Evolutionary conservation across 1,284 basidiomycete species (phyloP).

Genomic region (Entoloma clypeatum): DNA sequence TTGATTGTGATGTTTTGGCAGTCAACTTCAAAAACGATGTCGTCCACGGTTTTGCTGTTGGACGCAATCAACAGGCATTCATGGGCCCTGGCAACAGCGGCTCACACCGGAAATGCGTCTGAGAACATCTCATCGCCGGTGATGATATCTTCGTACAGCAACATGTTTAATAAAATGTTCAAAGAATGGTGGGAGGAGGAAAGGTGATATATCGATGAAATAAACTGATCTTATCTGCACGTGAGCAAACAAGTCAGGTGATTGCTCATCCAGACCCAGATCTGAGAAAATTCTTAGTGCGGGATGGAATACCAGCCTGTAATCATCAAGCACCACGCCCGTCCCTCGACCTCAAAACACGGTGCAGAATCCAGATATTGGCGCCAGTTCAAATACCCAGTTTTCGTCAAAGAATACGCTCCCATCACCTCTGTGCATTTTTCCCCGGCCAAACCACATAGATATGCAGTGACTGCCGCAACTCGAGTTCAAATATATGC

Average conservation of each 20-base stretch:
- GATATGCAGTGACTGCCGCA: conserved; percentile 94
- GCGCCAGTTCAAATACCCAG: conserved; percentile 79
- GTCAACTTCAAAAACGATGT: conserved; percentile 90
- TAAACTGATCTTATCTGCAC: conserved; percentile 25
- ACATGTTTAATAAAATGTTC: conserved; percentile 46
- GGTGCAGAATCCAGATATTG: conserved; percentile 74
- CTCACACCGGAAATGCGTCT: conserved; percentile 86
- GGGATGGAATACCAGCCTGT: conserved; percentile 84
- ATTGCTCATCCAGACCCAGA: too few species aligned
- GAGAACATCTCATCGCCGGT: conserved; percentile 93
- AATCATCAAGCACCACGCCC: conserved; percentile 56
- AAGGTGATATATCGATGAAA: conserved; percentile 17
- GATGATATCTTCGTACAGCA: conserved; percentile 76
- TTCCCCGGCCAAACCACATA: conserved; percentile 78
- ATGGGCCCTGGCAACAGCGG: conserved; percentile 15
- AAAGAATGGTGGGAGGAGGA: conserved; percentile 18
- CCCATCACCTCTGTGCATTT: conserved; percentile 93
- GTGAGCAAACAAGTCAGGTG: conserved; percentile 11
- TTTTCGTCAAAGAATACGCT: conserved; percentile 93
- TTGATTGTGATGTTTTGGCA: conserved; percentile 76
- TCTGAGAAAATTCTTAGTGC: too few species aligned
- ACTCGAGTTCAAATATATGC: conserved; percentile 96
- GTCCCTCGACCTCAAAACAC: conserved; percentile 55
- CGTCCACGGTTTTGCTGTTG: conserved; percentile 76
- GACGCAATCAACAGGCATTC: conserved; percentile 7